Evolutionary conservation across 495 filamentous ascomycete species (phyloP).

Genomic region (Cercophora scortea): DNA sequence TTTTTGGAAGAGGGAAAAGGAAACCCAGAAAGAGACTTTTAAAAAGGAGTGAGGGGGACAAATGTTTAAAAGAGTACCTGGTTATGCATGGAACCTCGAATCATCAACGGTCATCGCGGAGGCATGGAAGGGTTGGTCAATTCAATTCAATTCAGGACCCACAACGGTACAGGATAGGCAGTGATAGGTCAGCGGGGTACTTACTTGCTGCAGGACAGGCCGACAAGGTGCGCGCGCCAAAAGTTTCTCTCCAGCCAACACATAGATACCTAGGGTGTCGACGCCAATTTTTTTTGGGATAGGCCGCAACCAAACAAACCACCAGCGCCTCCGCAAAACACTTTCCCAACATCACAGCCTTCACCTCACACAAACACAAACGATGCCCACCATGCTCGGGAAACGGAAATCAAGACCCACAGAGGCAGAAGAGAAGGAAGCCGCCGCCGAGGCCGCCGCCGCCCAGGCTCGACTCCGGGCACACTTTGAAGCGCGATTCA

Average conservation of each 20-base stretch:
- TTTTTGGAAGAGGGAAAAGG: constrained; percentile 5
- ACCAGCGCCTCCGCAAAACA: neutral
- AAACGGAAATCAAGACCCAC: constrained; percentile 31
- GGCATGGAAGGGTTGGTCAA: neutral
- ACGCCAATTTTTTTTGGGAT: neutral
- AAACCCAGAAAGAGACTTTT: neutral
- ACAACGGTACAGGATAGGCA: too few species aligned
- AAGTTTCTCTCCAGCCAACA: too few species aligned
- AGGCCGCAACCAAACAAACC: neutral
- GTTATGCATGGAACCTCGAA: too few species aligned
- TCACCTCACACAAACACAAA: neutral
- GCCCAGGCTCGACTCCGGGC: constrained; percentile 55
- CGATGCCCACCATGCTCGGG: constrained; percentile 30
- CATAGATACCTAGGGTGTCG: too few species aligned
- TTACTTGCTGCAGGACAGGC: too few species aligned
- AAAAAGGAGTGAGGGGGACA: neutral
- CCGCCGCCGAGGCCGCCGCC: constrained; percentile 19
- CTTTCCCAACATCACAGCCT: too few species aligned
- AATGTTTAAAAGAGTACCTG: too few species aligned
- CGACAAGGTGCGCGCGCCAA: too few species aligned
- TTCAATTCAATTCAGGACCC: too few species aligned
- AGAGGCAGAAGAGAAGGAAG: constrained; percentile 13
- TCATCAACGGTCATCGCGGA: neutral
- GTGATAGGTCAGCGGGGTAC: too few species aligned
- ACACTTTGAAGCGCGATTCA: constrained; percentile 83